These are phyloP conservation scores for Centaurea solstitialis DNA, from an alignment of 129 eudicot species.

Conservation along the genomic window DNA sequence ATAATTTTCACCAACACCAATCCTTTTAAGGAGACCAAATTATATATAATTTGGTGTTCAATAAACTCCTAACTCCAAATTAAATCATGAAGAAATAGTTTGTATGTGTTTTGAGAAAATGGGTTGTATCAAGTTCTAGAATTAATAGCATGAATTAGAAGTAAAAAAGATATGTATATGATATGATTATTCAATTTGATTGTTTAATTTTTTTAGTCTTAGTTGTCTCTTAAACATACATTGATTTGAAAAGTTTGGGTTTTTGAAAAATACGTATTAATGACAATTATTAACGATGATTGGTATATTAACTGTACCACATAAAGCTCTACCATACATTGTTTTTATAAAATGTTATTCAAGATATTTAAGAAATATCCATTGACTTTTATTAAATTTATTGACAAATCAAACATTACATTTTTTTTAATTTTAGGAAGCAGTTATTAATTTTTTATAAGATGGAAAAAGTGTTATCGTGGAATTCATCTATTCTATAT, in stretches of 20 bases:
- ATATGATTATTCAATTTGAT: not conserved
- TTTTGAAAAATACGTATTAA: too few relatives aligned
- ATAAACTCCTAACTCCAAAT: not conserved
- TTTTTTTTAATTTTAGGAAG: not conserved
- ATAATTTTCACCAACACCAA: not conserved
- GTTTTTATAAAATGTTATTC: too few relatives aligned
- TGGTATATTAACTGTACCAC: too few relatives aligned
- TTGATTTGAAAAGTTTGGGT: not conserved
- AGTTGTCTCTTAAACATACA: not conserved
- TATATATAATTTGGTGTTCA: not conserved
- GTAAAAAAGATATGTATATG: too few relatives aligned
- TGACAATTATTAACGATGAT: too few relatives aligned
- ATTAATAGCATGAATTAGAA: too few relatives aligned
- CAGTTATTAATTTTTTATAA: too few relatives aligned
- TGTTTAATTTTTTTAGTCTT: too few relatives aligned
- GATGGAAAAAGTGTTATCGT: not conserved
- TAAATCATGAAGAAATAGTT: not conserved
- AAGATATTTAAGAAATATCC: too few relatives aligned
- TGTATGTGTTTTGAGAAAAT: not conserved
- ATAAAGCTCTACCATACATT: too few relatives aligned
- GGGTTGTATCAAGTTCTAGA: too few relatives aligned
- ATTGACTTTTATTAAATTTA: too few relatives aligned
- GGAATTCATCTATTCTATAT: not conserved
- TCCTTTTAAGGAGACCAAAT: conserved; percentile 1
- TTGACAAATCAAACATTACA: not conserved